Conservation (phyloP, 176 grass and related monocot species). For the Oryza meyeriana region DNA sequence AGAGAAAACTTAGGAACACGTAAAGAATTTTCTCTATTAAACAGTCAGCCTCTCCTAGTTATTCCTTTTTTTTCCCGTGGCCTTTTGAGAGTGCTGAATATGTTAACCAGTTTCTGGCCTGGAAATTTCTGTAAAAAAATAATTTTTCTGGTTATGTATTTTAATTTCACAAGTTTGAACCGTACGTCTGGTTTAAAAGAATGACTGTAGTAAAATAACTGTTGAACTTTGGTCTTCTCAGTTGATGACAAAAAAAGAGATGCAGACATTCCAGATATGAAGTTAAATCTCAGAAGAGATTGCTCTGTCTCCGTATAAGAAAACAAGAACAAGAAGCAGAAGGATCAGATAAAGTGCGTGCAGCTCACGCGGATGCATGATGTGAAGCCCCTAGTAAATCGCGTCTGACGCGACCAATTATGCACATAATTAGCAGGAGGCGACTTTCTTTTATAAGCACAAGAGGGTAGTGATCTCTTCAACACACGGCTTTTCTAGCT, state of each 20-base stretch:
- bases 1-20: no score
- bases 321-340: not conserved
- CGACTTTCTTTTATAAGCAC: not conserved
- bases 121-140: no score
- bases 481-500: no score
- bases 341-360: constrained; percentile 20
- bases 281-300: not conserved
- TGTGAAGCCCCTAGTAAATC: constrained; percentile 12
- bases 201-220: no score
- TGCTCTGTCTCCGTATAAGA: not conserved
- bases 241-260: not conserved
- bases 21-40: no score
- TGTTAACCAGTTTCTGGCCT: no score
- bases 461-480: not conserved
- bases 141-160: not conserved
- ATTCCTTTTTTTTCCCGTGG: no score
- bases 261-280: not conserved
- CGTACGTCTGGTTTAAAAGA: not conserved
- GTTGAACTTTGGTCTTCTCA: not conserved
- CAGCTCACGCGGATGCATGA: constrained; percentile 27
- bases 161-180: not conserved
- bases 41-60: no score
- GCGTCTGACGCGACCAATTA: not conserved
- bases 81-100: no score
- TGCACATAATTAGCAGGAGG: not conserved